Evolutionary conservation across 1,284 basidiomycete species (phyloP), one percentile per base, ranked within the genome.

Genomic region (Apiotrichum akiyoshidainum): DNA sequence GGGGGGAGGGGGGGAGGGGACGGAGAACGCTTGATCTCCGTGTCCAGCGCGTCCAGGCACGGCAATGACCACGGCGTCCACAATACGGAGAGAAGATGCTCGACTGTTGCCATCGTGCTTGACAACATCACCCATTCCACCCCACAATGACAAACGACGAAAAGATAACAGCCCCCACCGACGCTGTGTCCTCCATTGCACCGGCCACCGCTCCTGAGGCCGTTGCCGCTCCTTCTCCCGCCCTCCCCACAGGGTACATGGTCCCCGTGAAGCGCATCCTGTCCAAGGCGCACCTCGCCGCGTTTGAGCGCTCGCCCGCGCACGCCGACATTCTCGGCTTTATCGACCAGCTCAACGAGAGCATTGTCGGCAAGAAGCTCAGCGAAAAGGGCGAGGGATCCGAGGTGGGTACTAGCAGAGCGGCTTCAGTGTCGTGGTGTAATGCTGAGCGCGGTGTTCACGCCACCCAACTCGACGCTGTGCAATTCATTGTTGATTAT

Each of bases 241-340:
- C 46, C 9, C 17, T 14, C 21, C 19, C 31, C 21, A 49, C 47
- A 17, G 42, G 22, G 26, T 75, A 68, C 52, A 56, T 64, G 17
- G 57, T 67, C 11, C 82, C 81, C 0, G 72, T 69, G 33, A 98
- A 97, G 80, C 82, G 82, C 21, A 92, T 99, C 66, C 79, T 99
- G 19, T 85, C 87, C 0, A 84, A 83, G 42, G 84, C 82, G 11
- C 92, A 97, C 66, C 83, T 98, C 0, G 81, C 85, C 39, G 86
- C 85, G n/a, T 99, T 97, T 73, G 85, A 92, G 69, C 68, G 80
- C 5, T 92, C 90, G 0, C 74, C 82, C 47, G 88, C 92, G 0
- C 86, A 94, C 72, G 73, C 81, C 34, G 81, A 85, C 22, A 82
- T 98, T 52, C 76, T 92, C 13, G 76, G 80, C 0, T 93, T 92